Evolutionary conservation across 306 rosid species (phyloP).

Genomic region (Pyrus betulifolia): DNA sequence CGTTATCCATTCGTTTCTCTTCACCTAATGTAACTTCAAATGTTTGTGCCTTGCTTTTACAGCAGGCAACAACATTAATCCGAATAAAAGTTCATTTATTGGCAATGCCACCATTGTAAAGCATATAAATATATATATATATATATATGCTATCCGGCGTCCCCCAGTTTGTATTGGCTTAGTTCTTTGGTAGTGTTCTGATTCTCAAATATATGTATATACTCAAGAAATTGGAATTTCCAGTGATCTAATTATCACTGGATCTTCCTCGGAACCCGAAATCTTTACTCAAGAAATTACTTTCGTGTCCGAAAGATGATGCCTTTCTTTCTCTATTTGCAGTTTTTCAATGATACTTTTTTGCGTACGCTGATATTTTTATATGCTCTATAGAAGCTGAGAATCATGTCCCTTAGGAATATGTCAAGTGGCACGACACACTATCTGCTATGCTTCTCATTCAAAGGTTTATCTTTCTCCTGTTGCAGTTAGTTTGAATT

Average conservation of each 20-base stretch:
- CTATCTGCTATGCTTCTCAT: slow-evolving; percentile 9
- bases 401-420: slow-evolving; percentile 2
- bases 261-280: neutral
- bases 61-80: neutral
- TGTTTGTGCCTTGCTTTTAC: neutral
- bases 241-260: neutral
- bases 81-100: neutral
- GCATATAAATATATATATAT: neutral
- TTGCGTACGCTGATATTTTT: neutral
- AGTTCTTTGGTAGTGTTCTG: neutral
- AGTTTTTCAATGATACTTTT: neutral
- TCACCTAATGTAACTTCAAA: neutral
- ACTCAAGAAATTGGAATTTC: neutral
- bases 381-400: neutral
- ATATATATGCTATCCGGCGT: neutral
- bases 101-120: neutral
- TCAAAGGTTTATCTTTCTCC: slow-evolving; percentile 1
- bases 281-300: neutral
- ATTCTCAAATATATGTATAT: neutral
- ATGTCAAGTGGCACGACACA: neutral
- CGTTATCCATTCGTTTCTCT: neutral
- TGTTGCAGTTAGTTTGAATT: slow-evolving; percentile 28
- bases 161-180: neutral
- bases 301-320: neutral
- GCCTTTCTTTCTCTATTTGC: neutral